Evolutionary conservation across 805 yeast genomes (phyloP).

Genomic region (Starmerella scarabaei): DNA sequence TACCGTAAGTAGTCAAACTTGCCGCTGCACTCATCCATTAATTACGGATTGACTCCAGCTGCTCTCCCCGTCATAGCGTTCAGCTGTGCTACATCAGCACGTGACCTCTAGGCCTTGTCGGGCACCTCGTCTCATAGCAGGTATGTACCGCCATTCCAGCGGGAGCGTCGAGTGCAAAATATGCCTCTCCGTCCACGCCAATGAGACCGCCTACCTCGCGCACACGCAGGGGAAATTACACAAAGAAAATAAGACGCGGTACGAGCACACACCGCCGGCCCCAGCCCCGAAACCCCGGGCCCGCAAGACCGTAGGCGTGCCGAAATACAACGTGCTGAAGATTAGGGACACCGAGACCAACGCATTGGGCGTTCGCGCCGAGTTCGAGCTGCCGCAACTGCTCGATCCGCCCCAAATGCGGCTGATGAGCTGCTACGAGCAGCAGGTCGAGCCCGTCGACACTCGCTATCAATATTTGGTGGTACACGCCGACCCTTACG

Average conservation of each 20-base stretch:
- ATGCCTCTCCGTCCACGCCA: conserved; percentile 70
- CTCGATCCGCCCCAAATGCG: conserved; percentile 48
- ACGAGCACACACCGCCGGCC: conserved; percentile 34
- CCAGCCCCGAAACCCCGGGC: conserved; percentile 29
- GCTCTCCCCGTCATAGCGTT: no score
- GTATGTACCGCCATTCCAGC: conserved; percentile 9
- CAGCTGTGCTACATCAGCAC: no score
- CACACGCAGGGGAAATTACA: conserved; percentile 82
- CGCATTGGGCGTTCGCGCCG: conserved; percentile 53
- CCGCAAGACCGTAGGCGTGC: conserved; percentile 50
- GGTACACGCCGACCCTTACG: conserved; percentile 82
- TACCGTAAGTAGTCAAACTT: no score
- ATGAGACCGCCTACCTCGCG: conserved; percentile 67
- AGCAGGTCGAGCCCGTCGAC: conserved; percentile 36
- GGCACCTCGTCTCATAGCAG: no score
- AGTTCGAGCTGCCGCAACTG: conserved; percentile 43
- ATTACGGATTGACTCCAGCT: no score
- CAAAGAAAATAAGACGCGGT: conserved; percentile 52
- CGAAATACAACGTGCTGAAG: conserved; percentile 55
- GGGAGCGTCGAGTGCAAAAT: conserved; percentile 75
- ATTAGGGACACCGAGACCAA: conserved; percentile 48
- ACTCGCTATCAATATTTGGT: conserved; percentile 55
- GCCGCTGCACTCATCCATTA: no score
- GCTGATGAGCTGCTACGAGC: conserved; percentile 67
- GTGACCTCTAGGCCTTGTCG: no score